Evolutionary conservation across 352 stramenopile species (phyloP), one percentile per base, ranked within the genome.

Genomic region (Blastocystis sp.): DNA sequence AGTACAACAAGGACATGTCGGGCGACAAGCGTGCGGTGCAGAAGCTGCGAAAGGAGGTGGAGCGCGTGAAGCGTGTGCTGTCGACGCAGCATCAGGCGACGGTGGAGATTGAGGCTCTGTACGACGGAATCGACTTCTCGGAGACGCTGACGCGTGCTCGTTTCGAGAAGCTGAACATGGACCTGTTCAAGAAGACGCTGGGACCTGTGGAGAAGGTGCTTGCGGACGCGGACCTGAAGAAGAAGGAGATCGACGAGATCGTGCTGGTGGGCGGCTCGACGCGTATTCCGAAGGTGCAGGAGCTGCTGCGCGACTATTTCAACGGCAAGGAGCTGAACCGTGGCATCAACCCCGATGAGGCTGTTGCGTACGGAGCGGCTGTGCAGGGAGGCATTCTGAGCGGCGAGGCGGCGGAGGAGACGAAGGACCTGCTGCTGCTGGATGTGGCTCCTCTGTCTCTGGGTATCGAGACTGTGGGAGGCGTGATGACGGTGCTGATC

Each of bases 401-500:
- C 42, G 95, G 95, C 76, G 93, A 97, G 71, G 91, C 92, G 84
- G 91, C 92, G 84, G 93, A 97, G 69, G 89, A 91, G 32, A 95
- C 90, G 49, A 93, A 92, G 87, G 93, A 98, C 87, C 90, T 99
- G 87, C 88, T 99, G 59, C 90, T 98, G 56, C 93, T 99, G 77
- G 96, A 98, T 91, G 95, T 99, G 3, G 94, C 94, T 24, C 96
- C 96, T 71, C 92, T 99, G 40, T 97, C 93, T 57, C 93, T 97
- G 75, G 96, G 96, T 91, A 98, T 98, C 92, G 95, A 98, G 90
- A 98, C 95, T 56, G 95, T 97, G 53, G 95, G 95, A 87, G 95
- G 95, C 87, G 94, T 98, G 75, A 98, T 99, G 96, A 98, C 94
- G 73, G 97, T 97, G 90, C 90, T 99, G 4, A 98, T 99, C 89